Percentiles rank a stretch among this genome's conserved stretches.
phyloP scores from a whole-genome alignment of 106 monocot genomes.

The Triglochin maritima region DNA sequence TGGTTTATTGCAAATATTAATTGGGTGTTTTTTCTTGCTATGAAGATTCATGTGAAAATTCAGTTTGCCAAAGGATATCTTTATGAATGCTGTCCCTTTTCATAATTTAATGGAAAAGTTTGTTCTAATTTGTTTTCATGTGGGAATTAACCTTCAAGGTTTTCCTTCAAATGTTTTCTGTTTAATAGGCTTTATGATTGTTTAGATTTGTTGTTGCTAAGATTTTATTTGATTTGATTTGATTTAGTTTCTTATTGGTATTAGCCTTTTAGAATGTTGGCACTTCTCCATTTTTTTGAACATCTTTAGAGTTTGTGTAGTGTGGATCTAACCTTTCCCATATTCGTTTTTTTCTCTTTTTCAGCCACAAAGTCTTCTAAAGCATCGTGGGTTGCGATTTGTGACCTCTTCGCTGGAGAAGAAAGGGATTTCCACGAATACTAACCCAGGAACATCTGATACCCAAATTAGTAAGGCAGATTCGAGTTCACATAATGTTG shows the following conservation, averaged over 20 bases:
- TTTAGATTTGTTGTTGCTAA: neutral
- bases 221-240: neutral
- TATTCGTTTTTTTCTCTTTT: neutral
- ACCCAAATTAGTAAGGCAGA: constrained; percentile 3
- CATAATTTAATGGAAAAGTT: neutral
- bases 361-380: constrained; percentile 44
- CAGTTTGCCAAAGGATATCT: no score
- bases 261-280: no score
- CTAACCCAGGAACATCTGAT: neutral
- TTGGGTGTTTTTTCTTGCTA: neutral
- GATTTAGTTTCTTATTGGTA: no score
- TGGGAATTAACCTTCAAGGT: neutral
- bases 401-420: constrained; percentile 75
- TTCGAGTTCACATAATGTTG: neutral
- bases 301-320: neutral
- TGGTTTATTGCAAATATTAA: neutral
- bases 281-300: no score
- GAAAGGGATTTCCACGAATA: constrained; percentile 18
- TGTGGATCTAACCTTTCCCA: neutral
- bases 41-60: no score
- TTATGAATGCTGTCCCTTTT: neutral
- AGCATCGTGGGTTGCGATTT: constrained; percentile 32
- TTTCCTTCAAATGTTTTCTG: neutral
- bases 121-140: neutral
- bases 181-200: neutral